These are phyloP conservation scores for Scleroderma bovista DNA, from an alignment of 768 basidiomycete species.

Conservation along the genomic window DNA sequence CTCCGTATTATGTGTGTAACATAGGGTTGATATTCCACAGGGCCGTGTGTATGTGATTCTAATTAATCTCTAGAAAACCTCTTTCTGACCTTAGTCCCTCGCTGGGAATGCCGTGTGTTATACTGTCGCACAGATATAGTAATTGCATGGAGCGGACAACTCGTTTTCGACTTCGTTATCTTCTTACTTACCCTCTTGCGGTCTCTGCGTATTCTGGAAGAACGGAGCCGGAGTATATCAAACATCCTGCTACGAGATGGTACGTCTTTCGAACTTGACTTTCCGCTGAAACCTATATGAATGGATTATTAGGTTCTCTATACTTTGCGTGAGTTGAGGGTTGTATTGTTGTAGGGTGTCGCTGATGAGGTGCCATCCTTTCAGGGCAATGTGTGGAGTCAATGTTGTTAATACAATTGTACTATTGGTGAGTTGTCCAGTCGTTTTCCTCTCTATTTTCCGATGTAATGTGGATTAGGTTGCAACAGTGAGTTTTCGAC, in stretches of 20 bases:
- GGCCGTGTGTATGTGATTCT: too few relatives aligned
- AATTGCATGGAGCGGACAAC: conserved; percentile 6
- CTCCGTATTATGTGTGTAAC: too few relatives aligned
- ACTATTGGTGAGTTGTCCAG: too few relatives aligned
- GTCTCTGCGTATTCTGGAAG: neutral
- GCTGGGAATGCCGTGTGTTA: neutral
- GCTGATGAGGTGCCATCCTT: neutral
- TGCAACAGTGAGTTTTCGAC: too few relatives aligned
- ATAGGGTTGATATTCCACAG: too few relatives aligned
- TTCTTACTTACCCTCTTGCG: conserved; percentile 19
- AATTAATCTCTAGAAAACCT: too few relatives aligned
- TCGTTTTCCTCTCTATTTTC: too few relatives aligned
- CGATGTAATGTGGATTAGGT: too few relatives aligned
- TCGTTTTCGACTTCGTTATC: conserved; percentile 16
- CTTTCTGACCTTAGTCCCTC: too few relatives aligned
- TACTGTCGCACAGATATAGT: conserved; percentile 3
- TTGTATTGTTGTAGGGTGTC: neutral
- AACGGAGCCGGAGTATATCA: conserved; percentile 3
- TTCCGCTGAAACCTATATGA: neutral
- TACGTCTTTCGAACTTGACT: neutral
- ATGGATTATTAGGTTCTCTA: conserved; percentile 5
- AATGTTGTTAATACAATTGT: too few relatives aligned
- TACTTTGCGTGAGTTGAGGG: conserved; percentile 13
- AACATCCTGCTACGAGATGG: conserved; percentile 12
- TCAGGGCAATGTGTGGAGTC: conserved; percentile 8